A percentile compares a stretch with the other conserved stretches of the same genome.
Conservation (phyloP, 208 protist genomes). For the Wallacemonas rigidus region DNA sequence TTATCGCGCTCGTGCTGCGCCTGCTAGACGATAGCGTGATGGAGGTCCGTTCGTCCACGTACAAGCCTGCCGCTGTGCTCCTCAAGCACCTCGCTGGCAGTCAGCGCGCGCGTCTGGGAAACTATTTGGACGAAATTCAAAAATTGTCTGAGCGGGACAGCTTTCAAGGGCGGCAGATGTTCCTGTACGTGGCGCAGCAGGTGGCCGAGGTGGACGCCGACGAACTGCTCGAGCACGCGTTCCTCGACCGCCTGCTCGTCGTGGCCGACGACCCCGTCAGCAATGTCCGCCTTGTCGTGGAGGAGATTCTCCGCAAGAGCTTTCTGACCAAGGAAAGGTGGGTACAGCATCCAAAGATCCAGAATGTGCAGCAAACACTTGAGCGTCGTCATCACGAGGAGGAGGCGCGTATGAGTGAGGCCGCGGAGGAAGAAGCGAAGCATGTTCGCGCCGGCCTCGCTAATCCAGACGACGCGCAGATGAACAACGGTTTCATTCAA, state of each 20-base stretch:
- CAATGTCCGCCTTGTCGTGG: conserved; percentile 89
- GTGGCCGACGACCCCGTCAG: conserved; percentile 82
- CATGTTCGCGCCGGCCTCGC: conserved; percentile 20
- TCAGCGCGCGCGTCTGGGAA: conserved; percentile 32
- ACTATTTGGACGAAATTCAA: conserved; percentile 69
- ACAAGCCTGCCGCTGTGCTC: conserved; percentile 73
- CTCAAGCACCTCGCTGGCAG: conserved; percentile 65
- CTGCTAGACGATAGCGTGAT: conserved; percentile 92
- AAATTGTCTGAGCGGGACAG: conserved; percentile 71
- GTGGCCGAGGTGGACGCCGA: conserved; percentile 66
- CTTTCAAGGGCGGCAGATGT: conserved; percentile 90
- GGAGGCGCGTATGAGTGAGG: conserved; percentile 19
- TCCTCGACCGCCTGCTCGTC: conserved; percentile 49
- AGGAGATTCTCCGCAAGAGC: conserved; percentile 59
- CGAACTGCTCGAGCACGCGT: conserved; percentile 50
- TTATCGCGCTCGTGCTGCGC: conserved; percentile 72
- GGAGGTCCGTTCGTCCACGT: conserved; percentile 85
- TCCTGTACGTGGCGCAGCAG: conserved; percentile 85
- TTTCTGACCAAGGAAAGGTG: conserved; percentile 53
- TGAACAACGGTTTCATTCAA: not conserved
- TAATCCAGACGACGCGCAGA: not conserved
- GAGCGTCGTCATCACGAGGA: conserved; percentile 32
- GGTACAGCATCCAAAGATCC: conserved; percentile 50
- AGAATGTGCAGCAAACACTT: conserved; percentile 39
- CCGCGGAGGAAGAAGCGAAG: conserved; percentile 24